Evolutionary conservation across 257 asterid genomes (phyloP), one percentile per base, ranked within the genome.

Genomic region (Thymus quinquecostatus): DNA sequence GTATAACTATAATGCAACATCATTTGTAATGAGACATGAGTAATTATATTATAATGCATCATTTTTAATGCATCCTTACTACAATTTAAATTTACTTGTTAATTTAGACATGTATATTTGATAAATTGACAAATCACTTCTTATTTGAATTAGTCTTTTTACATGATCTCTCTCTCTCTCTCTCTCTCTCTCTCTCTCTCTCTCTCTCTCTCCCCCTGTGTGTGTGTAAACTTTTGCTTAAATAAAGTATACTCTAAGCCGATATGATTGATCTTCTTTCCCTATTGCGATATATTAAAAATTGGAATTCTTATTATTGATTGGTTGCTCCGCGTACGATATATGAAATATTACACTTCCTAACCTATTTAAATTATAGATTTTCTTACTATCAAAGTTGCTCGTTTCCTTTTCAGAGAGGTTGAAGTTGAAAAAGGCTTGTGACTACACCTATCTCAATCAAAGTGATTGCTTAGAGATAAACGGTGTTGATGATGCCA

Each of bases 401-500:
- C 8, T 64, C 70, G 64, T 78, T 73, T 74, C 27, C 30, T 54
- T 74, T 79, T 67, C 94, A 93, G 98, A 73, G 64, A 83, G 85
- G 65, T 77, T 90, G 78, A 88, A 82, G 81, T 78, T 93, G 68
- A 82, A 83, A 86, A 80, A 65, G 69, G 96, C 97, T 73, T 74
- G 82, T 43, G 92, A 82, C 43, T 93, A 86, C 88, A 86, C 78
- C 43, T 93, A 88, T 80, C 96, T 93, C 70, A 90, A 81, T 69
- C 98, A 86, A 81, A 83, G 96, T 82, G 79, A 76, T 61, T 87
- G 94, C 86, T 75, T 90, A 76, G 84, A 72, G 74, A 87, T 87
- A 71, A 72, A 80, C 41, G 84, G 66, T 49, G 80, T 80, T 72
- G 95, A 90, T 79, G 98, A 93, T 55, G 86, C 92, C 73, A 82